Evolutionary conservation across 2,329 filamentous ascomycete species (phyloP).

Genomic region (Tolypocladium endophyticum): DNA sequence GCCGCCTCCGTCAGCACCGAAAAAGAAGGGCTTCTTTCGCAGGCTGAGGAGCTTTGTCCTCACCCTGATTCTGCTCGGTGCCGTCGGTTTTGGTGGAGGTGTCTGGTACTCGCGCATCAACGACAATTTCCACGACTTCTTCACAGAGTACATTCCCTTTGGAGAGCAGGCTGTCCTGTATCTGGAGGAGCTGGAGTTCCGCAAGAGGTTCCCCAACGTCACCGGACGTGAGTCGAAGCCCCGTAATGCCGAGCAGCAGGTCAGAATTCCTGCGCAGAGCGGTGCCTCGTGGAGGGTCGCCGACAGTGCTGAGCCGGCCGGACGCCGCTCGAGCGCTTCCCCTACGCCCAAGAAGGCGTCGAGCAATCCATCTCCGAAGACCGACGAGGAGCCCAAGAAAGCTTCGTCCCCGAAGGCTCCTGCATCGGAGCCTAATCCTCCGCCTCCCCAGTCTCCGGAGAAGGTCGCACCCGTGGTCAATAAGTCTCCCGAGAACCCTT

Average conservation of each 20-base stretch:
- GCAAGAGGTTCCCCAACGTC: slow-evolving; percentile 62
- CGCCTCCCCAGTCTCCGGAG: slow-evolving; percentile 19
- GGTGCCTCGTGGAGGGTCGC: slow-evolving; percentile 74
- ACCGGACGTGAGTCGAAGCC: slow-evolving; percentile 31
- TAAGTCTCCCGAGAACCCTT: slow-evolving; percentile 14
- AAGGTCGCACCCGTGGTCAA: slow-evolving; percentile 15
- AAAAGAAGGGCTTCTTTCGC: slow-evolving; percentile 57
- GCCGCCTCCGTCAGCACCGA: slow-evolving; percentile 27
- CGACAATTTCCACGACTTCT: slow-evolving; percentile 99
- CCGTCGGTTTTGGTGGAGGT: slow-evolving; percentile 73
- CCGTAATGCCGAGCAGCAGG: slow-evolving; percentile 52
- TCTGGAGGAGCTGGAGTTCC: slow-evolving; percentile 90
- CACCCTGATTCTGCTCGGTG: slow-evolving; percentile 65
- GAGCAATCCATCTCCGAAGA: slow-evolving; percentile 8
- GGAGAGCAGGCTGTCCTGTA: slow-evolving; percentile 92
- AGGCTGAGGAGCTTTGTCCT: slow-evolving; percentile 69
- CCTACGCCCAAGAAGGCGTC: slow-evolving; percentile 18
- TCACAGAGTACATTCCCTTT: slow-evolving; percentile 91
- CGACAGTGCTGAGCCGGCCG: slow-evolving; percentile 43
- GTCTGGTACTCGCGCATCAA: slow-evolving; percentile 88
- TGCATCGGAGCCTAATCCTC: slow-evolving; percentile 10
- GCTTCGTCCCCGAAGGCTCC: slow-evolving; percentile 18
- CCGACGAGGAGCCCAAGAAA: slow-evolving; percentile 18
- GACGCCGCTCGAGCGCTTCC: slow-evolving; percentile 52
- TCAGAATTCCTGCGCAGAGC: slow-evolving; percentile 77